phyloP scores from a whole-genome alignment of 2,329 filamentous ascomycete genomes.

The Trichoderma pleuroti region DNA sequence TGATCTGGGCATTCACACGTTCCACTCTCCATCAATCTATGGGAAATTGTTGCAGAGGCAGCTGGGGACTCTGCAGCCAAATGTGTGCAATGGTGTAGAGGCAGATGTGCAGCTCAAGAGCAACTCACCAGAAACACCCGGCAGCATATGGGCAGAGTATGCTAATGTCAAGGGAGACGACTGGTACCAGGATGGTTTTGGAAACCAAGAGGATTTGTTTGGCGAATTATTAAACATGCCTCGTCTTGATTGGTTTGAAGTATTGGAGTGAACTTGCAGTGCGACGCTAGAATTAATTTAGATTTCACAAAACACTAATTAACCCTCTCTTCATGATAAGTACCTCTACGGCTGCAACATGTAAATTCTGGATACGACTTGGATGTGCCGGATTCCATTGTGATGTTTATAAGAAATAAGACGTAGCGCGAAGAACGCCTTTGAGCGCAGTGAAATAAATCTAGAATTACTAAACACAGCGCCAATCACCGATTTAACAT shows the following conservation, averaged over 20 bases:
- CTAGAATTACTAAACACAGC: no score
- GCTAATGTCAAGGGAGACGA: not conserved
- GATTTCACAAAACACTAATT: not conserved
- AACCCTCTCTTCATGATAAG: not conserved
- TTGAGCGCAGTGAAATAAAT: no score
- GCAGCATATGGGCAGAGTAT: not conserved
- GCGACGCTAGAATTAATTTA: not conserved
- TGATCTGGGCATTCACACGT: not conserved
- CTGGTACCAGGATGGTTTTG: not conserved
- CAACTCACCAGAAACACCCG: not conserved
- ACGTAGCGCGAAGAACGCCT: no score
- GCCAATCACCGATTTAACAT: no score
- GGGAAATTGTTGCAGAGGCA: not conserved
- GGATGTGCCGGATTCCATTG: no score
- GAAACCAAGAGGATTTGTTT: not conserved
- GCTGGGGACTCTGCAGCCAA: not conserved
- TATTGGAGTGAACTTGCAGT: not conserved
- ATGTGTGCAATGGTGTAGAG: not conserved
- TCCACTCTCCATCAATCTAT: not conserved
- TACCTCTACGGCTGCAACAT: not conserved
- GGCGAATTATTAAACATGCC: not conserved
- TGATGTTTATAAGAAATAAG: no score
- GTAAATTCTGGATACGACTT: no score
- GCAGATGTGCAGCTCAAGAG: not conserved
- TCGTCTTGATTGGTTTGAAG: not conserved